phyloP scores from a whole-genome alignment of 1,284 basidiomycete genomes.

The Leccinum fuscescens region DNA sequence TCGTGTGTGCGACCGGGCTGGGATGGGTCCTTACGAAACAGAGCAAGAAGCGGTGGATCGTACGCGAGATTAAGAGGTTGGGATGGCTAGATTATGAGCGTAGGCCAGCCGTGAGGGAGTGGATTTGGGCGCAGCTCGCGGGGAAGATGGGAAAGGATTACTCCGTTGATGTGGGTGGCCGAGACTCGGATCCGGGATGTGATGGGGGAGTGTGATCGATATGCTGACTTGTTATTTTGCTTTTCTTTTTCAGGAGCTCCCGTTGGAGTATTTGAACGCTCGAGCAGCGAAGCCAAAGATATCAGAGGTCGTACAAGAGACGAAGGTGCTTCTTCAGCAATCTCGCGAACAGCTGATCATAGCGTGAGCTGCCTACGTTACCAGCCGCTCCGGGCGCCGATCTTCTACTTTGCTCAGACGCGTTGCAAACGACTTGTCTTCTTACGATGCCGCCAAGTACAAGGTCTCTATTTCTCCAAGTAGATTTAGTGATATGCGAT shows the following conservation, averaged over 20 bases:
- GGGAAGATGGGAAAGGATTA: constrained; percentile 96
- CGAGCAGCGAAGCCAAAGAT: constrained; percentile 53
- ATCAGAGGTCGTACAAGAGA: constrained; percentile 86
- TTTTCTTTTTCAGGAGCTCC: constrained; percentile 54
- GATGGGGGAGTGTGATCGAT: constrained; percentile 32
- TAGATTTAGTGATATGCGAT: constrained; percentile 51
- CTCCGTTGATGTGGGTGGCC: constrained; percentile 73
- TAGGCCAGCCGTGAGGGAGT: constrained; percentile 63
- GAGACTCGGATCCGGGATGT: not conserved
- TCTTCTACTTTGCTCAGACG: constrained; percentile 49
- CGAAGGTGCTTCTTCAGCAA: constrained; percentile 88
- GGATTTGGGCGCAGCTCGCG: constrained; percentile 84
- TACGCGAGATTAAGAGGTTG: constrained; percentile 71
- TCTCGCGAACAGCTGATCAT: constrained; percentile 87
- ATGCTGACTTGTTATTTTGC: not conserved
- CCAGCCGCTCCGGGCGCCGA: not conserved
- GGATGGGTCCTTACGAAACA: constrained; percentile 94
- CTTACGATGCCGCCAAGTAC: constrained; percentile 80
- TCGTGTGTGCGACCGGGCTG: constrained; percentile 58
- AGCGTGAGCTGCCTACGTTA: constrained; percentile 54
- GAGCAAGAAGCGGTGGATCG: constrained; percentile 92
- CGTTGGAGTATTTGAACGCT: constrained; percentile 60
- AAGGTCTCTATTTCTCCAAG: constrained; percentile 61
- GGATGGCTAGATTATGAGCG: constrained; percentile 87
- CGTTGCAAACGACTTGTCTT: constrained; percentile 76